phyloP scores from a whole-genome alignment of 345 rosid species.

The Populus ilicifolia region DNA sequence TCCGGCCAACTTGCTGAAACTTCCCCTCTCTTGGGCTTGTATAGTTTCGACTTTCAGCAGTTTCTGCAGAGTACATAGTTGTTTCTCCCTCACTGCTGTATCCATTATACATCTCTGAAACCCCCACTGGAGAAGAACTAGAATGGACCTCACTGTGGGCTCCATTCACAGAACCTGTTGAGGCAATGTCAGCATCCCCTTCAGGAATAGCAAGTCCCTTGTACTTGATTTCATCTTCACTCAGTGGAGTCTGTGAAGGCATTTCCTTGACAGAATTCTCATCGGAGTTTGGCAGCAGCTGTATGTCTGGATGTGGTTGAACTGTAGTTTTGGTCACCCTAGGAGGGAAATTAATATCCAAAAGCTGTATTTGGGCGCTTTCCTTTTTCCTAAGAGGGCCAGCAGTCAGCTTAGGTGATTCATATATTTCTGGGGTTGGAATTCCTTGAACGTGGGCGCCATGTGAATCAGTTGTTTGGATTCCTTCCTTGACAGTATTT shows the following conservation, averaged over 20 bases:
- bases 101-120: slow-evolving; percentile 40
- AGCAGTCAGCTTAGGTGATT: slow-evolving; percentile 67
- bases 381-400: slow-evolving; percentile 58
- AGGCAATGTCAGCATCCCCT: slow-evolving; percentile 49
- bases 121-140: slow-evolving; percentile 47
- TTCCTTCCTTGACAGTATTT: slow-evolving; percentile 46
- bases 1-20: slow-evolving; percentile 72
- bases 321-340: slow-evolving; percentile 36
- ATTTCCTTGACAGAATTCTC: slow-evolving; percentile 35
- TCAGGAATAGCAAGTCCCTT: slow-evolving; percentile 14
- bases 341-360: slow-evolving; percentile 88
- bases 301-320: slow-evolving; percentile 25
- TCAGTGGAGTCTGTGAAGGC: slow-evolving; percentile 16
- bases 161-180: slow-evolving; percentile 65
- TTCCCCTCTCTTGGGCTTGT: slow-evolving; percentile 68
- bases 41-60: slow-evolving; percentile 93
- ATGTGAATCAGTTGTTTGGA: slow-evolving; percentile 34
- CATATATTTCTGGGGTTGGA: slow-evolving; percentile 87
- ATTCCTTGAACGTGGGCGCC: slow-evolving; percentile 63
- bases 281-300: slow-evolving; percentile 24
- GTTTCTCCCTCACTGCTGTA: slow-evolving; percentile 85
- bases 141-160: slow-evolving; percentile 60
- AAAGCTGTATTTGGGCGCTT: slow-evolving; percentile 53
- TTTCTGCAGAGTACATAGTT: slow-evolving; percentile 97
- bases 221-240: slow-evolving; percentile 26